Evolutionary conservation across 192 early-diverging fungal genomes (phyloP).

Genomic region (Kappamyces sp.): DNA sequence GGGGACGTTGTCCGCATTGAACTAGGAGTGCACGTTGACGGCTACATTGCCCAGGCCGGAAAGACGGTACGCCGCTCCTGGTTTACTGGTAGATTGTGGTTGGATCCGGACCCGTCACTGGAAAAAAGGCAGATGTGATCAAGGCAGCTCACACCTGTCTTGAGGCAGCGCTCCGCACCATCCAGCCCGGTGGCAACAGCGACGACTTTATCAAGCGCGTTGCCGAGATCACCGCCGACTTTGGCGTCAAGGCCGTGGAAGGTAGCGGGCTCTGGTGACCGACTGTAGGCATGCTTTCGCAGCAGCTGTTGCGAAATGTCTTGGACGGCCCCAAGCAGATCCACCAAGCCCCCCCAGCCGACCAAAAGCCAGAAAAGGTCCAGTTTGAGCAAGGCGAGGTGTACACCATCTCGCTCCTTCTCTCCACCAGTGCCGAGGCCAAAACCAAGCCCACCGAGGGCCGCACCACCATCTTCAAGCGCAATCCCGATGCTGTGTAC

Average conservation of each 20-base stretch:
- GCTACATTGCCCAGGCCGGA: constrained; percentile 79
- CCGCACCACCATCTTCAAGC: constrained; percentile 89
- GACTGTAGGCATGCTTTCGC: constrained; percentile 66
- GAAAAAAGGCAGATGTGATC: constrained; percentile 80
- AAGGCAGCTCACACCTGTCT: constrained; percentile 77
- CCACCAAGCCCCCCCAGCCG: constrained; percentile 80
- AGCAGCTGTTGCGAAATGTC: constrained; percentile 79
- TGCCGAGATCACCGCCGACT: constrained; percentile 72
- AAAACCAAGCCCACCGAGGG: constrained; percentile 62
- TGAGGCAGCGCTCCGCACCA: constrained; percentile 77
- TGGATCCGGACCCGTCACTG: constrained; percentile 71
- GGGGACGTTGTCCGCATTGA: constrained; percentile 91
- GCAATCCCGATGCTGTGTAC: constrained; percentile 71
- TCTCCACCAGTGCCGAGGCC: constrained; percentile 79
- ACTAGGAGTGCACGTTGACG: constrained; percentile 90
- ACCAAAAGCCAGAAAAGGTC: constrained; percentile 44
- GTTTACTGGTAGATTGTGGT: constrained; percentile 43
- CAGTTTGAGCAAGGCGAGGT: constrained; percentile 83
- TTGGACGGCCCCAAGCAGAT: constrained; percentile 92
- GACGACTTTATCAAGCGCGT: constrained; percentile 68
- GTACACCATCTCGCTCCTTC: constrained; percentile 84
- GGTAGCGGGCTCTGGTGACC: constrained; percentile 25
- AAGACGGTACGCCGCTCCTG: constrained; percentile 52
- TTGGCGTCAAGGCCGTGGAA: constrained; percentile 84
- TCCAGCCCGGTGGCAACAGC: constrained; percentile 73